Evolutionary conservation across 140 eudicot species (phyloP).

Genomic region (Senecio squalidus): DNA sequence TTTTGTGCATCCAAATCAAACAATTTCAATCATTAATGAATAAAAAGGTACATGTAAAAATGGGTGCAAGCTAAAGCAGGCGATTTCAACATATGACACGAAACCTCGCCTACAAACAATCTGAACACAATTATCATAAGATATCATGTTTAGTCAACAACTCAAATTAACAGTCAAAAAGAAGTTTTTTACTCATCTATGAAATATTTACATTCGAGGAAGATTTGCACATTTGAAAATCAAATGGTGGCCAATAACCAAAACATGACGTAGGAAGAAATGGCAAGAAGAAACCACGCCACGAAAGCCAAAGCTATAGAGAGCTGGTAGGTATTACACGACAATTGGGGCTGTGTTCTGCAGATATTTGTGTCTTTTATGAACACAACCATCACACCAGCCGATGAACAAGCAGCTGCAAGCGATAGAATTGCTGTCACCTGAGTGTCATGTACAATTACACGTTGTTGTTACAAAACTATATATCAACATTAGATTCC

Average conservation of each 20-base stretch:
- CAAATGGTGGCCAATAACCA: slow-evolving; percentile 63
- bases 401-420: slow-evolving; percentile 83
- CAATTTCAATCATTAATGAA: too few species aligned
- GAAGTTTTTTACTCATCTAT: slow-evolving; percentile 7
- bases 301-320: slow-evolving; percentile 72
- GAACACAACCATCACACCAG: slow-evolving; percentile 70
- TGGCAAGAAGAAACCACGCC: slow-evolving; percentile 82
- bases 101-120: too few species aligned
- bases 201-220: neutral
- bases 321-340: slow-evolving; percentile 57
- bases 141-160: slow-evolving; percentile 11
- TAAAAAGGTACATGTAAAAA: too few species aligned
- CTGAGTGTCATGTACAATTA: slow-evolving; percentile 32
- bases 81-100: too few species aligned
- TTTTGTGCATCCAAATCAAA: too few species aligned
- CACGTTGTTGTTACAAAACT: neutral
- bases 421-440: slow-evolving; percentile 73
- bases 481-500: neutral
- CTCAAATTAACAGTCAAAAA: slow-evolving; percentile 22
- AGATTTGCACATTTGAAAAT: slow-evolving; percentile 10
- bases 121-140: too few species aligned
- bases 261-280: slow-evolving; percentile 68
- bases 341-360: slow-evolving; percentile 24
- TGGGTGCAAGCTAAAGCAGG: too few species aligned
- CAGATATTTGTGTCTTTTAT: slow-evolving; percentile 56